phyloP scores from a whole-genome alignment of 495 filamentous ascomycete genomes.

The Emericellopsis terricola region DNA sequence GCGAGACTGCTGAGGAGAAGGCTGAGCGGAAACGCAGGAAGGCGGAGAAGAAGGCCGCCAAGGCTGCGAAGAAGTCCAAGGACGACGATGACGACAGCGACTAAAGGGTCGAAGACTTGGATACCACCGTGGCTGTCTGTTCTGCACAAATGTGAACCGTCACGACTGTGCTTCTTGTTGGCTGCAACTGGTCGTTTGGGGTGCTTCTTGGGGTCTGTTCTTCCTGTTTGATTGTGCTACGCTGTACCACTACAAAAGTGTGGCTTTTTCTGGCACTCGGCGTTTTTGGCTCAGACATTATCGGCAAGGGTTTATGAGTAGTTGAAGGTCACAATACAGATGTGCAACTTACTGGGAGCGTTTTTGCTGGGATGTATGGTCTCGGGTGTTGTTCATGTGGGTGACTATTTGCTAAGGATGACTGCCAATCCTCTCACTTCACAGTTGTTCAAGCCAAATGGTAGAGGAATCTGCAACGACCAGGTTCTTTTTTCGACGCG shows the following conservation, averaged over 20 bases:
- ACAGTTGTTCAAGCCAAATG: no score
- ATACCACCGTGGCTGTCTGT: background rate
- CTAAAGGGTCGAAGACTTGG: slow-evolving; percentile 24
- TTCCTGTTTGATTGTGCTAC: background rate
- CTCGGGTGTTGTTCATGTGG: no score
- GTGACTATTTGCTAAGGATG: no score
- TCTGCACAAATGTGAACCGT: slow-evolving; percentile 1
- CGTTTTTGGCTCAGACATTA: slow-evolving; percentile 1
- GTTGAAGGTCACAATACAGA: no score
- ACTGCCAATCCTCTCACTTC: no score
- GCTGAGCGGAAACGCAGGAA: slow-evolving; percentile 60
- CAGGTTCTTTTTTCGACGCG: no score
- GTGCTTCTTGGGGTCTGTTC: slow-evolving; percentile 1
- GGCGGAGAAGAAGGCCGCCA: slow-evolving; percentile 55
- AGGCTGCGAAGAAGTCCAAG: slow-evolving; percentile 40
- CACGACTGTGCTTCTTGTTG: background rate
- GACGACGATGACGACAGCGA: slow-evolving; percentile 31
- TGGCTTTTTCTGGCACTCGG: background rate
- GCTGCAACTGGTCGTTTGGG: background rate
- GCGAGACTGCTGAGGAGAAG: slow-evolving; percentile 58
- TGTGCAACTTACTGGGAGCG: no score
- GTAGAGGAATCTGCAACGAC: no score
- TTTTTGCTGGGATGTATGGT: no score
- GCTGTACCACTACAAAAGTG: background rate
- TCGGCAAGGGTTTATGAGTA: no score